Evolutionary conservation across 495 filamentous ascomycete species (phyloP), one percentile per base, ranked within the genome.

Genomic region (Podospora comata): DNA sequence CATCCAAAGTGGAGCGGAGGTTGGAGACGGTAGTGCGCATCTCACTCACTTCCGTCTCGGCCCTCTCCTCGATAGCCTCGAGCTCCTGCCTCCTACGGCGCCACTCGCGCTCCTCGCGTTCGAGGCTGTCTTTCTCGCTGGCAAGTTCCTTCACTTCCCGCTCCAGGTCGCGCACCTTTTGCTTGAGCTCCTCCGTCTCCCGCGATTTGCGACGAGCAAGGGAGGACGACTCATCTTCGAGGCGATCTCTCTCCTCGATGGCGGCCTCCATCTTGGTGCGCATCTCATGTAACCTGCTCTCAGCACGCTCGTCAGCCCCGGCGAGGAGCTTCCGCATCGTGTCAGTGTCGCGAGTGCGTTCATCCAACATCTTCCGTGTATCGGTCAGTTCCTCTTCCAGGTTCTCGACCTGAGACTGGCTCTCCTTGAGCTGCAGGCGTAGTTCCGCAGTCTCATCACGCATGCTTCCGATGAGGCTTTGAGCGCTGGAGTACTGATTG

Each of bases 341-440:
- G 78, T 99, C 94, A 3, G 88, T 92, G 78, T 99, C 96, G 26
- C 95, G 88, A n/a, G 91, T 94, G 19, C 96, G 89, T 78, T 98
- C 96, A 56, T 83, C 86, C n/a, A 99, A 85, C 62, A 97, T 85
- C 60, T 92, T 86, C 67, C 96, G 93, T 16, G 92, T 88, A 73
- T 99, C 96, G 19, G 87, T 87, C 7, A 97, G 83, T 75, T 98
- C 95, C 79, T 99, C 95, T 71, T 97, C 94, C n/a, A 97, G 79
- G 65, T 88, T 91, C 71, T 97, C 93, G 65, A 87, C 89, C 68
- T 92, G 90, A 53, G 88, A 87, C 62, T 90, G 88, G 3, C 91
- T 89, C 76, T 99, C 95, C 80, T 93, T 94, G 85, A 97, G 90
- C 78, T 97, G 96, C 79, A 91, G 90, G n/a, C 88, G 88, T 71